phyloP scores from a whole-genome alignment of 345 rosid genomes.

The Populus nigra region DNA sequence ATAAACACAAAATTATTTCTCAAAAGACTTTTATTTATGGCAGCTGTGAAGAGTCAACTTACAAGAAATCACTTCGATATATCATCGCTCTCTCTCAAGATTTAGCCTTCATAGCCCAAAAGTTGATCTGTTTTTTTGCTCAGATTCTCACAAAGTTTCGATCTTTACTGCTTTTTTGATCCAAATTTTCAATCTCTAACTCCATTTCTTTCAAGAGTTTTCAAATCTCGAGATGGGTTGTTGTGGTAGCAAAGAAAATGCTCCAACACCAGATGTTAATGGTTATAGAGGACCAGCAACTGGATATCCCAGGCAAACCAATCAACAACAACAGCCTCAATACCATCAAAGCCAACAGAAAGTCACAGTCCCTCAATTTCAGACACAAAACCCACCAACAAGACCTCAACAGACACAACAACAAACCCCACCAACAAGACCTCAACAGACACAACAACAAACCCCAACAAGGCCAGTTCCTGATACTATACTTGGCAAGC shows the following conservation, averaged over 20 bases:
- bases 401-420: conserved; percentile 12
- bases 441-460: background rate
- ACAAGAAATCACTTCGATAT: background rate
- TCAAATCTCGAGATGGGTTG: conserved; percentile 53
- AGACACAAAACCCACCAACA: conserved; percentile 12
- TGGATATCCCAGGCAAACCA: conserved; percentile 17
- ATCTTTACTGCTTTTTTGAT: background rate
- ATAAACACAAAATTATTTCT: background rate
- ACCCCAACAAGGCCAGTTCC: conserved; percentile 16
- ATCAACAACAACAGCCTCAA: conserved; percentile 21
- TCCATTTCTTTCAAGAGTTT: background rate
- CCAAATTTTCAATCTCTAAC: background rate
- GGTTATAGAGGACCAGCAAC: conserved; percentile 26
- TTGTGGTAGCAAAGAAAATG: conserved; percentile 41
- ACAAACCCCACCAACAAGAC: background rate
- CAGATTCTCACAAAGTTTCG: background rate
- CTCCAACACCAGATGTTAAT: conserved; percentile 30
- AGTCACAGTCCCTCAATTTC: conserved; percentile 21
- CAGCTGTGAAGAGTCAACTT: background rate
- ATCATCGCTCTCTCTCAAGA: background rate
- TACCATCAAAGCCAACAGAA: conserved; percentile 33
- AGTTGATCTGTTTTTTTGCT: background rate
- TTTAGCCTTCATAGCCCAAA: background rate
- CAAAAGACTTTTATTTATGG: background rate
- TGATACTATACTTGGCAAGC: conserved; percentile 60